Evolutionary conservation across 1,139 yeast species (phyloP), one percentile per base, ranked within the genome.

Genomic region (Hemisphaericaspora xylofermentans): DNA sequence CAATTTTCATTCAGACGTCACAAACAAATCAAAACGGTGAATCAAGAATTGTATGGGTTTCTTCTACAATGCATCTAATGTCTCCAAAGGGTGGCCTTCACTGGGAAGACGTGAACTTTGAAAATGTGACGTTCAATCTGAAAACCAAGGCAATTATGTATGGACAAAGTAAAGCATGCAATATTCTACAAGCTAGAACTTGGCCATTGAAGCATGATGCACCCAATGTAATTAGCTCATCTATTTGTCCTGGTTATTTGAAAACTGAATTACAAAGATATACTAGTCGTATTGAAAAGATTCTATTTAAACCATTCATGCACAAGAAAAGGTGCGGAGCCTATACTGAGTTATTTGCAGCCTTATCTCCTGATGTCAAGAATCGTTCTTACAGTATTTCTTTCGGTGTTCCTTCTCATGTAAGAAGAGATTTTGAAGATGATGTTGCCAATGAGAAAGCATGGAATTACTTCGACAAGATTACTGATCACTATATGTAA

Each of bases 111-210:
- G 46, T 58, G 18, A 60, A 64, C 30, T 48, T 54, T 30, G 51
- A 48, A 6, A 40, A 50, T 10, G 26, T 36, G 4, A 34, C 21
- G 21, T 40, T 30, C 2, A 10, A 26, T 35, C 17, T 32, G 21
- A 26, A 19, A 9, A 36, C 14, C 9, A 19, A 29, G n/a, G n/a
- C 33, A 32, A 40, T 34, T 15, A 27, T 46, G 18, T 74, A 73
- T 48, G 80, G 75, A 1, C 79, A 75, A 50, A 66, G 77, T 29
- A 78, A 78, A 56, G 76, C 78, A 2, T 63, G 68, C 29, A 65
- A 67, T 44, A 56, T 70, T 17, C 58, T 65, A 37, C 75, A 71
- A 47, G 67, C 77, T 0, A 56, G 63, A n/a, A 58, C 64, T n/a
- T 76, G 78, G 74, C 58, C 71, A 1, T 50, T 54, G 18, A 49